Evolutionary conservation across 139 green algal species (phyloP).

Genomic region (Astrephomene gubernaculifera): DNA sequence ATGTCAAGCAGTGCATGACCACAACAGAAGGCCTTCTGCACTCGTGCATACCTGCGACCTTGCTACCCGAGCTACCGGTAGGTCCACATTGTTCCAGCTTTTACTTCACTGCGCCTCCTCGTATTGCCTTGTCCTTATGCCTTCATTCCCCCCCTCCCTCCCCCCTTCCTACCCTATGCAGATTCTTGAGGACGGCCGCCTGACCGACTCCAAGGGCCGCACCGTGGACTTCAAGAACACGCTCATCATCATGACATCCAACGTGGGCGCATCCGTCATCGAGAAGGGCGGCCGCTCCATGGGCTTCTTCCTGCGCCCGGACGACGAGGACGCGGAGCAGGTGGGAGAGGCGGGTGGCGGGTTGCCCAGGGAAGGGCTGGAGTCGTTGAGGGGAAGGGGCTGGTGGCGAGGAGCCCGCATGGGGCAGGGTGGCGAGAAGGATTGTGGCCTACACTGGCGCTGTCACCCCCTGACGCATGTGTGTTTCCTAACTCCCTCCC

Average conservation of each 20-base stretch:
- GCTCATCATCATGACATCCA: slow-evolving; percentile 99
- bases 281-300: slow-evolving; percentile 90
- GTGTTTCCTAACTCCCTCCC: not conserved
- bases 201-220: slow-evolving; percentile 93
- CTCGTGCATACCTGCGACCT: too few relatives aligned
- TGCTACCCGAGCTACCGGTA: not conserved
- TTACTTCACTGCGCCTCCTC: not conserved
- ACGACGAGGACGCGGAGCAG: slow-evolving; percentile 73
- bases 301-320: slow-evolving; percentile 76
- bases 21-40: too few relatives aligned
- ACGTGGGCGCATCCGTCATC: slow-evolving; percentile 96
- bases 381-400: not conserved
- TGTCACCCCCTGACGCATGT: too few relatives aligned
- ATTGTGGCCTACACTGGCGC: too few relatives aligned
- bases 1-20: too few relatives aligned
- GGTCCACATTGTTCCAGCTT: not conserved
- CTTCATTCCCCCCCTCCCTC: not conserved
- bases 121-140: not conserved
- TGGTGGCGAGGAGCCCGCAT: too few relatives aligned
- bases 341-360: slow-evolving; percentile 7
- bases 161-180: slow-evolving; percentile 45
- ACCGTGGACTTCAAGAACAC: slow-evolving; percentile 99
- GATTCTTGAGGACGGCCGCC: slow-evolving; percentile 93
- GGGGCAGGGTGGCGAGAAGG: too few relatives aligned
- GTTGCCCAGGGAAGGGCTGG: too few relatives aligned